Evolutionary conservation across 441 rosid species (phyloP).

Genomic region (Croton setiger): DNA sequence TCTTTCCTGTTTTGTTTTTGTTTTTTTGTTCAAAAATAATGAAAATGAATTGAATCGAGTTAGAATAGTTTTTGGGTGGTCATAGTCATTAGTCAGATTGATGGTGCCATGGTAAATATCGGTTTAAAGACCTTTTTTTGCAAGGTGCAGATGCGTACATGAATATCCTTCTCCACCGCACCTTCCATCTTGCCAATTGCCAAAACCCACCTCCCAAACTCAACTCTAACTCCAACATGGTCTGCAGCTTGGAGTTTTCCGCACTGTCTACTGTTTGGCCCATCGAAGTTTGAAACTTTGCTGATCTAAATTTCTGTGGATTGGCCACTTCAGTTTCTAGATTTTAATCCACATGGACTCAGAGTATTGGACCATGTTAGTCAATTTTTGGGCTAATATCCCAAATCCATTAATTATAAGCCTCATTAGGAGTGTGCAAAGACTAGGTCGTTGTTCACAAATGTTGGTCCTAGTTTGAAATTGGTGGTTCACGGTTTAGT

Average conservation of each 20-base stretch:
- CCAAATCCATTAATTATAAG: no score
- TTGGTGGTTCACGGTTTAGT: no score
- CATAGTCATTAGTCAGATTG: constrained; percentile 19
- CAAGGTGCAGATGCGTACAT: not conserved
- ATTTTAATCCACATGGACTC: no score
- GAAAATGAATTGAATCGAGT: not conserved
- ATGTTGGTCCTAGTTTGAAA: no score
- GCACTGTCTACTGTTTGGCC: not conserved
- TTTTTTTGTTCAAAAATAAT: not conserved
- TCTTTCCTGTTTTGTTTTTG: constrained; percentile 19
- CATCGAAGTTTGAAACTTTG: not conserved
- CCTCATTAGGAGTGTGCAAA: no score
- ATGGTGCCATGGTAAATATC: constrained; percentile 13
- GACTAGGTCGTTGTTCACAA: no score
- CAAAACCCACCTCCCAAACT: not conserved
- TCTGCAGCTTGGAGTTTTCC: not conserved
- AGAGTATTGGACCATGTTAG: no score
- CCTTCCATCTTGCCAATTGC: not conserved
- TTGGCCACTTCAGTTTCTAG: not conserved
- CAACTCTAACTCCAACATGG: not conserved
- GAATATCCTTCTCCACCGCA: constrained; percentile 3
- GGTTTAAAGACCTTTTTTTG: constrained; percentile 5
- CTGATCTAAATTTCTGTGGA: not conserved
- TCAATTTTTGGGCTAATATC: no score
- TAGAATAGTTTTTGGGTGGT: constrained; percentile 6